A percentile compares a stretch with the other conserved stretches of the same genome.
Conservation (phyloP, 2,329 filamentous ascomycete genomes). For the Xylaria sp. region DNA sequence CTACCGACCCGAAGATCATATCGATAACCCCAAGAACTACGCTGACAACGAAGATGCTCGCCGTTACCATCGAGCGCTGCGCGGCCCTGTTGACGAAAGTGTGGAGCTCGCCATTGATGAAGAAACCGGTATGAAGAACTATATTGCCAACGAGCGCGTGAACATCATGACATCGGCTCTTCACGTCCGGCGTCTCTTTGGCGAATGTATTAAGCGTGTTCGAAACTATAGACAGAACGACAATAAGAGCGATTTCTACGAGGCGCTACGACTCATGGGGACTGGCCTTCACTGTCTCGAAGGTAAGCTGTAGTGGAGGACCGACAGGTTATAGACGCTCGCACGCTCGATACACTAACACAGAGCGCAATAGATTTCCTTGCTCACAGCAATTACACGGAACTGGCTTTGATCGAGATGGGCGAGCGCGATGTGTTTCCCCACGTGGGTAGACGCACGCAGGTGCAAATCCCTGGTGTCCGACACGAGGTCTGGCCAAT, state of each 20-base stretch:
- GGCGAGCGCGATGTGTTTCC: conserved; percentile 86
- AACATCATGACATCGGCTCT: conserved; percentile 84
- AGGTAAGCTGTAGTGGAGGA: conserved; percentile 54
- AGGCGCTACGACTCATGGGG: conserved; percentile 86
- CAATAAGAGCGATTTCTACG: conserved; percentile 82
- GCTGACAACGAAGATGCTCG: conserved; percentile 89
- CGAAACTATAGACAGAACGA: conserved; percentile 74
- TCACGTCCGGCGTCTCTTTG: conserved; percentile 79
- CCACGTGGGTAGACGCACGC: conserved; percentile 82
- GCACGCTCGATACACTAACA: conserved; percentile 9
- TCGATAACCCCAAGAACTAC: conserved; percentile 84
- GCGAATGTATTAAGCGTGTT: conserved; percentile 80
- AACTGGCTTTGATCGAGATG: conserved; percentile 87
- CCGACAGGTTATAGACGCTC: background rate
- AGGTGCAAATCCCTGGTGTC: conserved; percentile 75
- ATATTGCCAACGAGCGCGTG: conserved; percentile 86
- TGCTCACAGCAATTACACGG: conserved; percentile 92
- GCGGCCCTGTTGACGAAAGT: conserved; percentile 82
- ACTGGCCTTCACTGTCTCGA: conserved; percentile 92
- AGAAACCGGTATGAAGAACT: conserved; percentile 85
- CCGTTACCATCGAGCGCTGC: conserved; percentile 81
- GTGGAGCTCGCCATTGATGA: conserved; percentile 83
- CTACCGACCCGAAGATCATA: conserved; percentile 86
- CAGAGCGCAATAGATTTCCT: conserved; percentile 73
- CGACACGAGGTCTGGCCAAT: conserved; percentile 78